These are phyloP conservation scores for Lactarius vividus DNA, from an alignment of 768 basidiomycete genomes.

Conservation along the genomic window DNA sequence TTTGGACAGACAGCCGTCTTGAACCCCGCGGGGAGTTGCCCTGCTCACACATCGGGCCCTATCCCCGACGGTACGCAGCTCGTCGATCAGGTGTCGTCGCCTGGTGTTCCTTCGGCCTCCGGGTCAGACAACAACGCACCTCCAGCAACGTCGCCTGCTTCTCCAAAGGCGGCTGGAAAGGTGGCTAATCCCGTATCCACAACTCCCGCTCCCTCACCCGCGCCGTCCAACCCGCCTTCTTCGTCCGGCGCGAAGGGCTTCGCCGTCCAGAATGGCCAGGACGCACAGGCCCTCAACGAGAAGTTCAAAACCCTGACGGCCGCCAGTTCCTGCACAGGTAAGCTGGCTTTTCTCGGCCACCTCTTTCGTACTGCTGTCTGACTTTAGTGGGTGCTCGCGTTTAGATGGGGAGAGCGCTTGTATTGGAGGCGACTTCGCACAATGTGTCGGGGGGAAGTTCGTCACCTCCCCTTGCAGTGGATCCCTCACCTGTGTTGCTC, in stretches of 20 bases:
- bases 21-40: constrained; percentile 50
- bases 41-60: constrained; percentile 46
- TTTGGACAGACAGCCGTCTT: constrained; percentile 43
- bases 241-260: constrained; percentile 14
- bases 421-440: constrained; percentile 39
- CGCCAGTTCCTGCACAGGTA: constrained; percentile 35
- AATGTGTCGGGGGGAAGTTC: constrained; percentile 41
- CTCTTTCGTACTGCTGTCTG: background rate
- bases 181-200: background rate
- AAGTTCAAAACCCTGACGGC: constrained; percentile 35
- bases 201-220: background rate
- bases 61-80: constrained; percentile 51
- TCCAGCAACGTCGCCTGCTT: constrained; percentile 19
- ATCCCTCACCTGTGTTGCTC: constrained; percentile 38
- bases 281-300: constrained; percentile 39
- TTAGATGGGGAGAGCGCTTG: constrained; percentile 39
- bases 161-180: background rate
- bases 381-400: constrained; percentile 8
- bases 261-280: constrained; percentile 35
- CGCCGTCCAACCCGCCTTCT: background rate
- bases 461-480: constrained; percentile 34
- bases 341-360: background rate
- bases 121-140: constrained; percentile 4
- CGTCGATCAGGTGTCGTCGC: constrained; percentile 35
- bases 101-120: constrained; percentile 32